phyloP scores from a whole-genome alignment of 768 basidiomycete genomes.

The Auricularia auricula-judae region DNA sequence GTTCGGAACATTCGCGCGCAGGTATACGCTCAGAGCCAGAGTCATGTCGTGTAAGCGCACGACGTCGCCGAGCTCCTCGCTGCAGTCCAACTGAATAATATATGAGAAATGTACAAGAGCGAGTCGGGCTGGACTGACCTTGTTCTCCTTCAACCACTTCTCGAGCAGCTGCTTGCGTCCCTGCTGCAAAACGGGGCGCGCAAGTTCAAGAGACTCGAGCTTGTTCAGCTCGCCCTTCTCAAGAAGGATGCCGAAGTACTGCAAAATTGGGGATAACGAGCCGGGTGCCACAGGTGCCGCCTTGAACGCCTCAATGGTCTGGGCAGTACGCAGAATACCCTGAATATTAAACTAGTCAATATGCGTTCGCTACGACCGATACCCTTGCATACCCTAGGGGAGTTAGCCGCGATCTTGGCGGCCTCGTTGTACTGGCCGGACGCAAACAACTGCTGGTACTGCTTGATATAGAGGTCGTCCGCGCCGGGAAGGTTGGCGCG shows the following conservation, averaged over 20 bases:
- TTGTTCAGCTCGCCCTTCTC: slow-evolving; percentile 99
- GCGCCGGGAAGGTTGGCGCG: slow-evolving; percentile 95
- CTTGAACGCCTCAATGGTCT: slow-evolving; percentile 97
- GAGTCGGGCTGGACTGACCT: slow-evolving; percentile 36
- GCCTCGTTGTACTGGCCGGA: slow-evolving; percentile 86
- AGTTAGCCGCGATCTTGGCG: slow-evolving; percentile 96
- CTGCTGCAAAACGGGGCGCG: slow-evolving; percentile 90
- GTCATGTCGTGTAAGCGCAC: slow-evolving; percentile 94
- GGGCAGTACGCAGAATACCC: slow-evolving; percentile 90
- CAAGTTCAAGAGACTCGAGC: slow-evolving; percentile 88
- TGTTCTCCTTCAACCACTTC: slow-evolving; percentile 99
- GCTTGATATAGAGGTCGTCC: slow-evolving; percentile 90
- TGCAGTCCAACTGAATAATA: slow-evolving; percentile 73
- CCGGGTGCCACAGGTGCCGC: slow-evolving; percentile 83
- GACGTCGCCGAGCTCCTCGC: slow-evolving; percentile 95
- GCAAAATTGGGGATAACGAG: slow-evolving; percentile 87
- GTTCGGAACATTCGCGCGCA: slow-evolving; percentile 94
- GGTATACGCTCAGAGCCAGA: slow-evolving; percentile 91
- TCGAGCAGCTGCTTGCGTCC: slow-evolving; percentile 93
- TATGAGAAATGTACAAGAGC: neutral
- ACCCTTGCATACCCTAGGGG: slow-evolving; percentile 41
- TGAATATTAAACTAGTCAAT: slow-evolving; percentile 1
- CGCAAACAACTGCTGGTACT: slow-evolving; percentile 86
- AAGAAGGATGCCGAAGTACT: slow-evolving; percentile 96
- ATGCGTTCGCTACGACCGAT: neutral